Percentiles rank a stretch among this genome's conserved stretches.
Conservation (phyloP, 2,329 filamentous ascomycete genomes). For the Apiospora aurea region DNA sequence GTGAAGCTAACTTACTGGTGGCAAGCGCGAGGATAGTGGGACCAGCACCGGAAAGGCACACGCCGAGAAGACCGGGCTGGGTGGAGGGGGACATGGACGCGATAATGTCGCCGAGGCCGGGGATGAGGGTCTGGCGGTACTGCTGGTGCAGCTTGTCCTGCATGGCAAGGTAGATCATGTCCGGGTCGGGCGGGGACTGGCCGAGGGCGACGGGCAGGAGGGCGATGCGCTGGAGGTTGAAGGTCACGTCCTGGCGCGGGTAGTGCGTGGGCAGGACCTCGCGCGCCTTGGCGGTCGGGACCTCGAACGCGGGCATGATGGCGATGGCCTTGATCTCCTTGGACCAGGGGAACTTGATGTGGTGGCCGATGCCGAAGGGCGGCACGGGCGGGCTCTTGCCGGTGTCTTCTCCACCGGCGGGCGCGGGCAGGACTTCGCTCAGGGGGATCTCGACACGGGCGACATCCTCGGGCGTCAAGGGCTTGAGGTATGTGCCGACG, state of each 20-base stretch:
- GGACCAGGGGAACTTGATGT: slow-evolving; percentile 94
- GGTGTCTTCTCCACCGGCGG: slow-evolving; percentile 90
- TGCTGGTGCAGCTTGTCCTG: slow-evolving; percentile 98
- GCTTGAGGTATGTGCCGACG: slow-evolving; percentile 94
- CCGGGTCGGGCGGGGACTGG: slow-evolving; percentile 86
- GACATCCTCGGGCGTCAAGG: slow-evolving; percentile 86
- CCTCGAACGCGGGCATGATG: slow-evolving; percentile 95
- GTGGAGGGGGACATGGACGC: slow-evolving; percentile 87
- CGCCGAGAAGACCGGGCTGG: slow-evolving; percentile 88
- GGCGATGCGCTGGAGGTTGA: slow-evolving; percentile 94
- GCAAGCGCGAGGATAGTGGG: slow-evolving; percentile 94
- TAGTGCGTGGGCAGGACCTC: slow-evolving; percentile 84
- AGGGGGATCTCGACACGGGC: slow-evolving; percentile 92
- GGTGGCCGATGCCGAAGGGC: slow-evolving; percentile 92
- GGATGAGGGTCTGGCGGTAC: slow-evolving; percentile 90
- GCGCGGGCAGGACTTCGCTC: slow-evolving; percentile 89
- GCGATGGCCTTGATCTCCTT: slow-evolving; percentile 95
- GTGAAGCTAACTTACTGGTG: slow-evolving; percentile 58
- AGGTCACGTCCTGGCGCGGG: slow-evolving; percentile 80
- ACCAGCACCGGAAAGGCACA: slow-evolving; percentile 93
- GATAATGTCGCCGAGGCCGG: slow-evolving; percentile 88
- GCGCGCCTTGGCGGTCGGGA: slow-evolving; percentile 90
- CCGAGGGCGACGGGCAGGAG: slow-evolving; percentile 89
- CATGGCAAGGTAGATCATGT: slow-evolving; percentile 97
- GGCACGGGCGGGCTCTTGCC: slow-evolving; percentile 86